Percentiles rank a stretch among this genome's conserved stretches.
phyloP scores from a whole-genome alignment of 2,329 filamentous ascomycete genomes.

The Ophiostoma ulmi region DNA sequence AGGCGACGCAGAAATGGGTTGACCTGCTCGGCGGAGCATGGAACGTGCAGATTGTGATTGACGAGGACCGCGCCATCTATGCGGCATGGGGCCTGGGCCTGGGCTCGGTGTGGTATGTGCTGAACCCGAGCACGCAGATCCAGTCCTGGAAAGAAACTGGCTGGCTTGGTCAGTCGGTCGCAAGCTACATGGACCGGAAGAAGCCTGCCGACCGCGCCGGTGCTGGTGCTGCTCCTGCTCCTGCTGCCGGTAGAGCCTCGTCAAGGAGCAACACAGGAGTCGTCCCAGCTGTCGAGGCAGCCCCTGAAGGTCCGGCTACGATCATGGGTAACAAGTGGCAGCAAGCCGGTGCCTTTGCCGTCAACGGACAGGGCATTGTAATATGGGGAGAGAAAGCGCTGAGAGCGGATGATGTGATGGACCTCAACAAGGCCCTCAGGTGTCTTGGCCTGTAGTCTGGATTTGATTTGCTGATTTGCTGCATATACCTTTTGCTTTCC shows the following conservation, averaged over 20 bases:
- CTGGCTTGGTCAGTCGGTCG: constrained; percentile 50
- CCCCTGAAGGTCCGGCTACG: constrained; percentile 38
- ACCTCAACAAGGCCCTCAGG: constrained; percentile 46
- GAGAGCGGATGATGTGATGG: constrained; percentile 48
- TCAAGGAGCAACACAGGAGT: neutral
- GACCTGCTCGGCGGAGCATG: constrained; percentile 54
- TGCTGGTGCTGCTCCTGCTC: neutral
- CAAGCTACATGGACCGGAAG: constrained; percentile 40
- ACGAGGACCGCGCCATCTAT: constrained; percentile 53
- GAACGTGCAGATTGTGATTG: constrained; percentile 51
- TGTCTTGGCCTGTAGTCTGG: constrained; percentile 33
- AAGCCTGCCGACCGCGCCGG: constrained; percentile 37
- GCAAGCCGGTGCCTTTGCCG: constrained; percentile 48
- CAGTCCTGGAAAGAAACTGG: constrained; percentile 52
- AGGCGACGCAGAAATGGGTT: constrained; percentile 54
- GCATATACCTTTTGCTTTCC: constrained; percentile 7
- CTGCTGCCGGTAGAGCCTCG: constrained; percentile 35
- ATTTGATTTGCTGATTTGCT: neutral
- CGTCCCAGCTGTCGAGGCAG: constrained; percentile 32
- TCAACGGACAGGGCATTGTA: constrained; percentile 47
- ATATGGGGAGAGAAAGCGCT: constrained; percentile 47
- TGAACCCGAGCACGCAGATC: constrained; percentile 50
- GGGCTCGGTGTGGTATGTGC: constrained; percentile 47
- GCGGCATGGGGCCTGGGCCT: constrained; percentile 56
- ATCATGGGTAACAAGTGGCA: constrained; percentile 55